A percentile compares a stretch with the other conserved stretches of the same genome.
phyloP scores from a whole-genome alignment of 768 basidiomycete genomes.

The Wakefieldia striispora region DNA sequence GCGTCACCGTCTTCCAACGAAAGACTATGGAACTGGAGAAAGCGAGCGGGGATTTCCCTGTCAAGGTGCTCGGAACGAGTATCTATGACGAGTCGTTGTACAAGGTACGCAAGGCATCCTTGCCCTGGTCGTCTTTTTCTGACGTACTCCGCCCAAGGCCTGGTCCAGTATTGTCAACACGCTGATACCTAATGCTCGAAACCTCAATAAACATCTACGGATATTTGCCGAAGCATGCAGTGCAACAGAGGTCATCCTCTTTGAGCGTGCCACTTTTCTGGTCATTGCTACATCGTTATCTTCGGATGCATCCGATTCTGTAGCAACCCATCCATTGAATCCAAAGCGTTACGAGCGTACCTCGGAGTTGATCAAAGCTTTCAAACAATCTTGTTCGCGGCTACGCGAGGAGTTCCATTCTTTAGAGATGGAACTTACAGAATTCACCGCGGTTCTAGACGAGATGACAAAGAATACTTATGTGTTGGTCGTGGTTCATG shows the following conservation, averaged over 20 bases:
- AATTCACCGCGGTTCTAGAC: conserved; percentile 88
- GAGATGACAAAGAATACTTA: conserved; percentile 94
- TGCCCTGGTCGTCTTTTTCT: conserved; percentile 4
- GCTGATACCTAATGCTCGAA: conserved; percentile 90
- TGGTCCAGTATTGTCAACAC: conserved; percentile 98
- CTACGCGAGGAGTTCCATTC: conserved; percentile 83
- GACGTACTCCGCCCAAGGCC: conserved; percentile 53
- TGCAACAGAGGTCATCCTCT: conserved; percentile 92
- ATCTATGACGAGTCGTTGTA: conserved; percentile 98
- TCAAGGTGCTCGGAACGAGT: conserved; percentile 87
- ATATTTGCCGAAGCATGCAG: conserved; percentile 85
- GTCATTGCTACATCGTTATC: conserved; percentile 85
- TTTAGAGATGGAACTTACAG: conserved; percentile 80
- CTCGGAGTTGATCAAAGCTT: conserved; percentile 92
- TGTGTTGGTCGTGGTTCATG: conserved; percentile 84
- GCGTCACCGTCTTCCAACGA: conserved; percentile 58
- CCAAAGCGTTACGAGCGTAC: conserved; percentile 82
- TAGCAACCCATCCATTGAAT: conserved; percentile 48
- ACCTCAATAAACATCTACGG: conserved; percentile 82
- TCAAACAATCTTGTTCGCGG: conserved; percentile 88
- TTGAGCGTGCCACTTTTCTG: conserved; percentile 96
- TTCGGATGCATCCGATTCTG: conserved; percentile 35
- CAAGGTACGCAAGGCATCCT: conserved; percentile 50
- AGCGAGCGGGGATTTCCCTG: conserved; percentile 55
- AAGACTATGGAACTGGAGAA: conserved; percentile 72